These are phyloP conservation scores for Umbelopsis vinacea DNA, from an alignment of 192 early-diverging fungal species.

Conservation along the genomic window DNA sequence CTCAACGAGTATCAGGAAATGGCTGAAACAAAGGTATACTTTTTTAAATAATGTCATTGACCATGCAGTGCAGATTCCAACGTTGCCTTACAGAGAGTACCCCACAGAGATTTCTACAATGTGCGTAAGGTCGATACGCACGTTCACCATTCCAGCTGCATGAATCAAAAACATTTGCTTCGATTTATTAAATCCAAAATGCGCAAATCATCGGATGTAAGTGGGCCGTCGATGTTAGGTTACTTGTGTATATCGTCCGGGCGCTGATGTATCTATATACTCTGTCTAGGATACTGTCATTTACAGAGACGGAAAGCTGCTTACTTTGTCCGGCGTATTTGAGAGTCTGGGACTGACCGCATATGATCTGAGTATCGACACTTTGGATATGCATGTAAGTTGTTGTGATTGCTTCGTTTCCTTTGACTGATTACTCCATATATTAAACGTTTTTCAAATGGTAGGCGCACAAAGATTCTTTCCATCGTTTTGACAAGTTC, in stretches of 20 bases:
- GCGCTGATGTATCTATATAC: neutral
- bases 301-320: constrained; percentile 75
- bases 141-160: constrained; percentile 85
- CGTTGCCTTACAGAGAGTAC: constrained; percentile 56
- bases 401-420: constrained; percentile 26
- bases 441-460: neutral
- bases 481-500: constrained; percentile 94
- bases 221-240: neutral
- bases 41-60: neutral
- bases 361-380: constrained; percentile 92
- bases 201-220: constrained; percentile 67
- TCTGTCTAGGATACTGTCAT: constrained; percentile 65
- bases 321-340: constrained; percentile 82
- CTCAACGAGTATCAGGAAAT: constrained; percentile 92
- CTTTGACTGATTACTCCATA: neutral
- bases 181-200: constrained; percentile 92
- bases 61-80: too few relatives aligned
- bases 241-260: neutral
- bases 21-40: constrained; percentile 73
- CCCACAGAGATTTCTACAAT: constrained; percentile 94
- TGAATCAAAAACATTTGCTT: constrained; percentile 93
- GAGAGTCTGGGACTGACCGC: constrained; percentile 83
- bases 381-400: constrained; percentile 84
- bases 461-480: constrained; percentile 81
- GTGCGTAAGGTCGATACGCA: constrained; percentile 96